Evolutionary conservation across 345 rosid genomes (phyloP).

Genomic region (Euclidium syriacum): DNA sequence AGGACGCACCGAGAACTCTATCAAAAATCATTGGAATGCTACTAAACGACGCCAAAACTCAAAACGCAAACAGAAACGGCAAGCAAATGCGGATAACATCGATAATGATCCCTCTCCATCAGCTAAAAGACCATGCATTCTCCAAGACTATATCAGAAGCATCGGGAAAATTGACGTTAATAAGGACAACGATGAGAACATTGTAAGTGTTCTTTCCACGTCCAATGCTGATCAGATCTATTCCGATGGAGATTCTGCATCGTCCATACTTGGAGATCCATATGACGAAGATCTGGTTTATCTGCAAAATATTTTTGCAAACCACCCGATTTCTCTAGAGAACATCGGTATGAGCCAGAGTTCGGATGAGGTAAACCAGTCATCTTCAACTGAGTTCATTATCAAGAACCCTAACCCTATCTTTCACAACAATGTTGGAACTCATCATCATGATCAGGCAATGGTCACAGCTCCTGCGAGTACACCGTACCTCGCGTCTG

Average conservation of each 20-base stretch:
- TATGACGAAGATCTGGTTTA: constrained; percentile 65
- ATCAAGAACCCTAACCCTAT: constrained; percentile 27
- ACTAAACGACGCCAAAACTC: constrained; percentile 80
- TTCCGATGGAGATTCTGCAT: constrained; percentile 28
- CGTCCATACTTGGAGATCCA: constrained; percentile 42
- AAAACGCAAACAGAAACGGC: constrained; percentile 51
- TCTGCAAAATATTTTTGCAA: constrained; percentile 57
- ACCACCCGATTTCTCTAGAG: constrained; percentile 27
- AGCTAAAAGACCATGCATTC: constrained; percentile 49
- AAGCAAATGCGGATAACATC: constrained; percentile 14
- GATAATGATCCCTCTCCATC: constrained; percentile 16
- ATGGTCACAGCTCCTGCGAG: not conserved
- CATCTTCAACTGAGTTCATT: constrained; percentile 16
- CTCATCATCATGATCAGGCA: constrained; percentile 12
- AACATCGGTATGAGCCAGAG: constrained; percentile 11
- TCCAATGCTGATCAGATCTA: constrained; percentile 18
- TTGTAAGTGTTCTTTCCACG: constrained; percentile 11
- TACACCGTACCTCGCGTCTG: constrained; percentile 44
- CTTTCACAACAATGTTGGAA: not conserved
- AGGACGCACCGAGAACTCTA: constrained; percentile 84
- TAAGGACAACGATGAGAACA: constrained; percentile 19
- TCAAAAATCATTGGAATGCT: constrained; percentile 96
- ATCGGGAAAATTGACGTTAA: constrained; percentile 21
- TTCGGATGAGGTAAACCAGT: constrained; percentile 6
- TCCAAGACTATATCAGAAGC: constrained; percentile 79